Conservation (phyloP, 441 rosid species). For the Croton laevigatus region DNA sequence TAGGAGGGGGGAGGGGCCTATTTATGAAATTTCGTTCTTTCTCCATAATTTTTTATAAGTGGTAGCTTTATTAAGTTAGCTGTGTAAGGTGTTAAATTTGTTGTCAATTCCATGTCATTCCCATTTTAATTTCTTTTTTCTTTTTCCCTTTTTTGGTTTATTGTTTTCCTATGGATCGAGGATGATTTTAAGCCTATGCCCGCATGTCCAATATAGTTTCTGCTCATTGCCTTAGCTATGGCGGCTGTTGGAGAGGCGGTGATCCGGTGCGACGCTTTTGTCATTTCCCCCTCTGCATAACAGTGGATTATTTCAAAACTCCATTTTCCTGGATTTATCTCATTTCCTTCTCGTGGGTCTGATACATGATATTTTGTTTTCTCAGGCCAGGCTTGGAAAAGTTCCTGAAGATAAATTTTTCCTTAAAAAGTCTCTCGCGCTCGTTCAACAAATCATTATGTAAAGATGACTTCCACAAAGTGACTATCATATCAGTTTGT, state of each 20-base stretch:
- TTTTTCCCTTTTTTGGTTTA: constrained; percentile 20
- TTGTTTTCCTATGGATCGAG: constrained; percentile 28
- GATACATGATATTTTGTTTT: background rate
- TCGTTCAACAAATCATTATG: background rate
- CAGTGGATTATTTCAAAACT: constrained; percentile 23
- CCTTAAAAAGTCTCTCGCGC: background rate
- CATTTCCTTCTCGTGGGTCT: background rate
- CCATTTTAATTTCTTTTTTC: constrained; percentile 29
- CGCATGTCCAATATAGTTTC: constrained; percentile 28
- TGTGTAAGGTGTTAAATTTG: constrained; percentile 17
- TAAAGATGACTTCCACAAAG: background rate
- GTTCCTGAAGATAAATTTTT: background rate
- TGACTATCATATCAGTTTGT: background rate
- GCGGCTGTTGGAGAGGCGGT: constrained; percentile 33
- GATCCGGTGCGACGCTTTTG: constrained; percentile 34
- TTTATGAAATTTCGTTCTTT: background rate
- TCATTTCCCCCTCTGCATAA: constrained; percentile 7
- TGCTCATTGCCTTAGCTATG: constrained; percentile 34
- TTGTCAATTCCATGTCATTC: constrained; percentile 23
- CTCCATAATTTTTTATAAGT: background rate
- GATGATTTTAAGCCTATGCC: constrained; percentile 35
- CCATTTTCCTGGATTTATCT: background rate
- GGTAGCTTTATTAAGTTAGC: constrained; percentile 14
- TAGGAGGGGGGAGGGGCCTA: background rate
- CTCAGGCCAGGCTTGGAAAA: background rate